Evolutionary conservation across 2,329 filamentous ascomycete species (phyloP).

Genomic region (Pseudonectria foliicola): DNA sequence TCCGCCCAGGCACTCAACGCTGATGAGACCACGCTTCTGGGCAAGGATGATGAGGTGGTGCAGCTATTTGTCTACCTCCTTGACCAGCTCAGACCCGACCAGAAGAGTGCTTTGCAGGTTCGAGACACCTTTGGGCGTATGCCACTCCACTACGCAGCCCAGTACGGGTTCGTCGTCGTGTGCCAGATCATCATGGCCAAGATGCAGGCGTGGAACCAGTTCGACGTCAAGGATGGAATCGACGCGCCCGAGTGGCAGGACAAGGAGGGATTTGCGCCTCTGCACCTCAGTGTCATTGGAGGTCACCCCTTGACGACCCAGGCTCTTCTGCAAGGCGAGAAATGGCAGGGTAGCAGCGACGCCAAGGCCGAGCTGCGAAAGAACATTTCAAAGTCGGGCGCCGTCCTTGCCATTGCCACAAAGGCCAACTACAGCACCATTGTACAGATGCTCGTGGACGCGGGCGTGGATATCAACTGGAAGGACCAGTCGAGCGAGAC

Average conservation of each 20-base stretch:
- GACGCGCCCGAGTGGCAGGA: constrained; percentile 89
- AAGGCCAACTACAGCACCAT: constrained; percentile 82
- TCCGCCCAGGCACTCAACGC: constrained; percentile 54
- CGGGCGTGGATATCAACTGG: constrained; percentile 89
- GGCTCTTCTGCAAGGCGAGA: constrained; percentile 71
- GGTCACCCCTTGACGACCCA: constrained; percentile 84
- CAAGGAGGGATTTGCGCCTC: constrained; percentile 78
- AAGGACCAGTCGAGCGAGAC: constrained; percentile 87
- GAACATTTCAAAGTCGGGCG: constrained; percentile 72
- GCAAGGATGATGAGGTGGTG: constrained; percentile 68
- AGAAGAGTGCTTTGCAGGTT: constrained; percentile 59
- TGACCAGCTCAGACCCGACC: constrained; percentile 58
- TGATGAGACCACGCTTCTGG: constrained; percentile 60
- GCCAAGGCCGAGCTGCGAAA: constrained; percentile 59
- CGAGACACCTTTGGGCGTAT: constrained; percentile 76
- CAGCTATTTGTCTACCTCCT: constrained; percentile 58
- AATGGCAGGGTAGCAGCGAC: constrained; percentile 59
- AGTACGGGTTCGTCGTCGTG: constrained; percentile 89
- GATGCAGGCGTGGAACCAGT: constrained; percentile 85
- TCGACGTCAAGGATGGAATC: constrained; percentile 77
- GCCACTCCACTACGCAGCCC: constrained; percentile 87
- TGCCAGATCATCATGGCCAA: constrained; percentile 80
- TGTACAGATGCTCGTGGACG: constrained; percentile 79
- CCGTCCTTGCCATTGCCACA: constrained; percentile 79
- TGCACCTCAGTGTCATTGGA: constrained; percentile 87